phyloP scores from a whole-genome alignment of 225 moss, liverwort and hornwort genomes.

The Physcomitrium patens region DNA sequence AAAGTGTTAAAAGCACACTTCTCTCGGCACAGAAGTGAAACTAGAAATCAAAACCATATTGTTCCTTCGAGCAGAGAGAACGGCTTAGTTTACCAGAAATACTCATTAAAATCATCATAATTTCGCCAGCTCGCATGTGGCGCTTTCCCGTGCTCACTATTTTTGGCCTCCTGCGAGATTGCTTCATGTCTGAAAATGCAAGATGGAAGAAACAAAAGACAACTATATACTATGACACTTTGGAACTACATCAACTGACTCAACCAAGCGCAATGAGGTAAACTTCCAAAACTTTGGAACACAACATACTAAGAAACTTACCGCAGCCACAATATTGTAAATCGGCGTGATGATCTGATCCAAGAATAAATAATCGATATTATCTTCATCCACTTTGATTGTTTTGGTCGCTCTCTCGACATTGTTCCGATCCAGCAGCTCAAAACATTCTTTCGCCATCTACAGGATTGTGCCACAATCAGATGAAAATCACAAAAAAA shows the following conservation, averaged over 20 bases:
- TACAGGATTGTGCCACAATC: conserved; percentile 36
- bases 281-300: conserved; percentile 21
- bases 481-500: conserved; percentile 25
- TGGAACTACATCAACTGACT: not conserved
- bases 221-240: conserved; percentile 2
- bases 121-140: conserved; percentile 95
- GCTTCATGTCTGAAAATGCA: conserved; percentile 18
- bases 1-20: conserved; percentile 9
- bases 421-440: conserved; percentile 41
- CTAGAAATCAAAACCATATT: not conserved
- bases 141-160: conserved; percentile 71
- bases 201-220: conserved; percentile 6
- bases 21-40: not conserved
- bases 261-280: not conserved
- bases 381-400: conserved; percentile 41
- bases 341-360: conserved; percentile 80
- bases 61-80: not conserved
- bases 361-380: conserved; percentile 75
- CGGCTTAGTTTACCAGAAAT: conserved; percentile 73
- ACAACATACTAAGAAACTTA: conserved; percentile 38
- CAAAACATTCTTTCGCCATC: conserved; percentile 86
- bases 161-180: conserved; percentile 72
- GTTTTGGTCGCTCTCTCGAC: conserved; percentile 60
- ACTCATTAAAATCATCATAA: conserved; percentile 98
- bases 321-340: conserved; percentile 77